Percentiles rank a stretch among this genome's conserved stretches.
Evolutionary conservation across 2,329 filamentous ascomycete species (phyloP).

Genomic region (Trichoderma brevicompactum): DNA sequence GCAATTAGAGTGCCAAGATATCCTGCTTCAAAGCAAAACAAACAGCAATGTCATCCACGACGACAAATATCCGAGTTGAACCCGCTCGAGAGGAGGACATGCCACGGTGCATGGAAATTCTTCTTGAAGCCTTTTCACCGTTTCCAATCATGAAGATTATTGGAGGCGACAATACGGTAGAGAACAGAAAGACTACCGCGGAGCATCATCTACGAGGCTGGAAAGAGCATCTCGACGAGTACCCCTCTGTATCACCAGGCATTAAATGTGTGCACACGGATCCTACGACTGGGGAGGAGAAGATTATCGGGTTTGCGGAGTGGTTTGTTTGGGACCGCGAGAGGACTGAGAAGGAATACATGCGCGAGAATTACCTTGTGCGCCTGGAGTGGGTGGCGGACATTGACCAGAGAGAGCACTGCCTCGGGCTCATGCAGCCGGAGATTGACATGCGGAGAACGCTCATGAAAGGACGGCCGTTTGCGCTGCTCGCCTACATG

Average conservation of each 20-base stretch:
- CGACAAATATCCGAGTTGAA: slow-evolving; percentile 16
- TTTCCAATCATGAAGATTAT: slow-evolving; percentile 17
- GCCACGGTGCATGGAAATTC: slow-evolving; percentile 29
- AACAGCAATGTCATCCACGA: background rate
- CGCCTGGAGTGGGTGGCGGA: slow-evolving; percentile 22
- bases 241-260: slow-evolving; percentile 22
- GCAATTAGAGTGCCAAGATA: background rate
- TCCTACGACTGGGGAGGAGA: slow-evolving; percentile 7
- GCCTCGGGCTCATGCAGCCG: background rate
- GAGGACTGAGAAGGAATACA: slow-evolving; percentile 21
- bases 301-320: slow-evolving; percentile 27
- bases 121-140: slow-evolving; percentile 13
- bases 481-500: slow-evolving; percentile 26
- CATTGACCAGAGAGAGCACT: background rate
- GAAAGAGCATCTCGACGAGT: slow-evolving; percentile 20
- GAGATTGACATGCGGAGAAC: background rate
- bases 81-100: slow-evolving; percentile 28
- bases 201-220: slow-evolving; percentile 8
- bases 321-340: slow-evolving; percentile 28
- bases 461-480: slow-evolving; percentile 11
- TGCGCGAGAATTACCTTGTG: background rate
- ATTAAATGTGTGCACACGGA: slow-evolving; percentile 28
- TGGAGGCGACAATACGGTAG: slow-evolving; percentile 16
- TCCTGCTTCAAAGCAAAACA: background rate
- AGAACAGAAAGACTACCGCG: slow-evolving; percentile 6